A percentile compares a stretch with the other conserved stretches of the same genome.
Conservation (phyloP, 345 rosid species). For the Streptanthus diversifolius region DNA sequence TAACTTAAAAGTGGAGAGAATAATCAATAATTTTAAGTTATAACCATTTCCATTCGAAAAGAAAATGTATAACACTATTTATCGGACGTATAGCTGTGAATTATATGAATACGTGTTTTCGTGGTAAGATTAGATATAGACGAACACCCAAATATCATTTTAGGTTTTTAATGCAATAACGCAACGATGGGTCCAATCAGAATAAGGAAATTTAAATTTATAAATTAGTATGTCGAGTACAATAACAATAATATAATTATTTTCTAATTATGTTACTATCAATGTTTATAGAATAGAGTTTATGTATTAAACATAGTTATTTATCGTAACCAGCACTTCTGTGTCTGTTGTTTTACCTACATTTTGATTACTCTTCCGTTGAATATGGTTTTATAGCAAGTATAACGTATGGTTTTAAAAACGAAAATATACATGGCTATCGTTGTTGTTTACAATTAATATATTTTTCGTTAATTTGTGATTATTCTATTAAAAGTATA, state of each 20-base stretch:
- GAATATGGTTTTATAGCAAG: not conserved
- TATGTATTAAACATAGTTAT: not conserved
- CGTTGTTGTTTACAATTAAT: not conserved
- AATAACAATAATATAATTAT: not conserved
- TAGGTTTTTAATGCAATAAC: not conserved
- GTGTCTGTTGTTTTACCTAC: conserved; percentile 28
- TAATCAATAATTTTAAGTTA: not conserved
- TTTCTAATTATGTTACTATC: not conserved
- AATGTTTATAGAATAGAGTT: not conserved
- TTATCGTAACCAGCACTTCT: conserved; percentile 21
- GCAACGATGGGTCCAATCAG: not conserved
- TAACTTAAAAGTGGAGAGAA: not conserved
- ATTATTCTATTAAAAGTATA: not conserved
- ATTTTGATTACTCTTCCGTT: conserved; percentile 3
- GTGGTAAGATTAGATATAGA: not conserved
- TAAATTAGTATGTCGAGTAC: not conserved
- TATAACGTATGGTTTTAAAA: not conserved
- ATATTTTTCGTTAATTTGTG: not conserved
- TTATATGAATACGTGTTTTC: not conserved
- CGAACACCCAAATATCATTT: not conserved
- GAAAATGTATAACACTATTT: not conserved
- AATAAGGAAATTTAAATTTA: not conserved
- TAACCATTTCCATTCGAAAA: not conserved
- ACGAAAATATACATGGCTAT: not conserved
- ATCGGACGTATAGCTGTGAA: not conserved